Evolutionary conservation across 352 stramenopile genomes (phyloP), one percentile per base, ranked within the genome.

Genomic region (Globisporangium paddicum): DNA sequence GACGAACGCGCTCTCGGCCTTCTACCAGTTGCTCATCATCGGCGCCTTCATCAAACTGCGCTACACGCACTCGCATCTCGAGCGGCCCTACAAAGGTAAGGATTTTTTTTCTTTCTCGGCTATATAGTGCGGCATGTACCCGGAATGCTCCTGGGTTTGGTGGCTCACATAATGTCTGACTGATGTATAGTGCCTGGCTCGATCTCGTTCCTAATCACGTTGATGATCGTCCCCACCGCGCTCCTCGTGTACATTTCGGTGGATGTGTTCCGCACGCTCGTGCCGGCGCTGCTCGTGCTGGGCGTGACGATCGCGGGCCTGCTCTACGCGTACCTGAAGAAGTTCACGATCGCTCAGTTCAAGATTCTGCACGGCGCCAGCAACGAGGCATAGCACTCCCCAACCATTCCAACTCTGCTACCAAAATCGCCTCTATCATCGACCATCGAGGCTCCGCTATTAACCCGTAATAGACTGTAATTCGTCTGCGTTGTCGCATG

Each of bases 1-100:
- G 72, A 79, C 95, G 30, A 98, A 98, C 71, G 84, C 93, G 26
- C 79, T 96, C 25, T 97, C 95, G 64, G 75, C 87, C 21, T 72
- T 95, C 53, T 76, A 84, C 25, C 73, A 97, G 57, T 51, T 97
- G 25, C 71, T 98, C 34, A 90, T 97, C 34, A 89, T 97, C 59
- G 67, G 57, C 18, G 90, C 92, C 9, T 97, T 97, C 72, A 60
- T 98, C 51, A 89, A 96, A 51, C 77, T 98, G 13, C 82, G 93
- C 25, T 73, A 89, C 32, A 73, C 56, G 47, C 63, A 77, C 45
- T 60, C 66, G 40, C 57, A 72, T 50, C 73, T 77, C 19, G 52
- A 77, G 5, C 68, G 71, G 5, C 69, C 71, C 16, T 77, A 68
- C 55, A 73, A 75, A 70, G 64, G 38, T 44, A 21, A n/a, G n/a